Conservation (phyloP, 1,284 basidiomycete genomes). For the Nidula niveotomentosa region DNA sequence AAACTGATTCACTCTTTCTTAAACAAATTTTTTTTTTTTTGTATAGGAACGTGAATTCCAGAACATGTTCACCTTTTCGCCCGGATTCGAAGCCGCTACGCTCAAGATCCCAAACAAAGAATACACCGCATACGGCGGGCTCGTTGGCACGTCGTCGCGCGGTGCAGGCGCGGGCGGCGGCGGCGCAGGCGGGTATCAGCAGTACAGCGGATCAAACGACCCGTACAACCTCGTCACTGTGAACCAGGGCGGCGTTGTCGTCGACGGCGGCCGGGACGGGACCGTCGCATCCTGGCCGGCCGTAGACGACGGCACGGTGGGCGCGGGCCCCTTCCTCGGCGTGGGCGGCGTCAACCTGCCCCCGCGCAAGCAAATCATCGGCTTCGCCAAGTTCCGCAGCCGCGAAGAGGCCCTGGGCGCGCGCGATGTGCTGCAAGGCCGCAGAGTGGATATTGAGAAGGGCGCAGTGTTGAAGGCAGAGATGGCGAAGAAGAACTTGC, state of each 20-base stretch:
- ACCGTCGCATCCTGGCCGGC: constrained; percentile 69
- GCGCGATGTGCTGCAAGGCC: constrained; percentile 87
- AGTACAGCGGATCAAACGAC: constrained; percentile 57
- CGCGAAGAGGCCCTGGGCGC: constrained; percentile 88
- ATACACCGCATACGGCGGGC: constrained; percentile 64
- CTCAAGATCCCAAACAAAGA: constrained; percentile 95
- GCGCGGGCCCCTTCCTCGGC: constrained; percentile 26
- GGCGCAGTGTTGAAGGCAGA: constrained; percentile 95
- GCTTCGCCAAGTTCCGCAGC: constrained; percentile 94
- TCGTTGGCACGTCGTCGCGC: constrained; percentile 17
- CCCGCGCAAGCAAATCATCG: constrained; percentile 94
- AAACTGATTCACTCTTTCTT: constrained; percentile 4
- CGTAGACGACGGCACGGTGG: constrained; percentile 22
- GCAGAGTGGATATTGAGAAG: constrained; percentile 92
- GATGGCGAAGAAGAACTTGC: constrained; percentile 99
- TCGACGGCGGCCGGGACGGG: constrained; percentile 69
- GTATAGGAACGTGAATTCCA: constrained; percentile 94
- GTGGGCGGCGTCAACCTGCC: constrained; percentile 39
- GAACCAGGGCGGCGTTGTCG: constrained; percentile 75
- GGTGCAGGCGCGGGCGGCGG: neutral
- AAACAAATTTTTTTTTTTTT: constrained; percentile 14
- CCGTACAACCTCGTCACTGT: constrained; percentile 78
- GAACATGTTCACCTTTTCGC: constrained; percentile 98
- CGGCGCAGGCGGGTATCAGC: constrained; percentile 12
- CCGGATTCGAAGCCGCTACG: constrained; percentile 96